phyloP scores from a whole-genome alignment of 176 grass and related monocot species.

The Thalia dealbata region DNA sequence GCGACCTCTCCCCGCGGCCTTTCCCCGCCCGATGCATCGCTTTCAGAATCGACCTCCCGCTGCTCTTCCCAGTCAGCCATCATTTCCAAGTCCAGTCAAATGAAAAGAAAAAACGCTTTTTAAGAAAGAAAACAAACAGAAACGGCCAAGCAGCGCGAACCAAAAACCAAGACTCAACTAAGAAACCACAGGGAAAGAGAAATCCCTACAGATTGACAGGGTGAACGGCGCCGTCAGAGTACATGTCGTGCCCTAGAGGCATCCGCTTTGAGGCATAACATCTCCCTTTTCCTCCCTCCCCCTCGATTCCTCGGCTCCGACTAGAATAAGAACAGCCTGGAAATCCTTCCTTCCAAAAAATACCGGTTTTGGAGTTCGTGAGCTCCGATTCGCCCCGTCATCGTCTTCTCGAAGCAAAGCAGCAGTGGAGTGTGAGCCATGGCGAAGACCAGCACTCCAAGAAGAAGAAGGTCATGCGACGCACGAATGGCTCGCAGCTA shows the following conservation, averaged over 20 bases:
- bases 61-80: slow-evolving; percentile 2
- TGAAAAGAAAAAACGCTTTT: background rate
- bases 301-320: background rate
- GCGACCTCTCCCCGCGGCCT: background rate
- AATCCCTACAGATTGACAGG: slow-evolving; percentile 16
- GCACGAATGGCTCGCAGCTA: no score
- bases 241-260: slow-evolving; percentile 27
- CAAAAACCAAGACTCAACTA: background rate
- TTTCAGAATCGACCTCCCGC: slow-evolving; percentile 57
- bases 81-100: no score
- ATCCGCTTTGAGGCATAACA: slow-evolving; percentile 40
- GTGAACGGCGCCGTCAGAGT: slow-evolving; percentile 21
- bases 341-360: background rate
- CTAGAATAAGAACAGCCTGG: background rate
- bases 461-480: no score
- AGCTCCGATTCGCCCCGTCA: background rate
- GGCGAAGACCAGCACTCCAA: background rate
- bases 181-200: slow-evolving; percentile 1
- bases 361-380: background rate
- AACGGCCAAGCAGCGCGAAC: background rate
- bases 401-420: no score
- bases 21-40: slow-evolving; percentile 37
- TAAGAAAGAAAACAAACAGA: background rate
- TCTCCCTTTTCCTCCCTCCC: background rate
- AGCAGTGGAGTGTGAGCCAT: background rate